These are phyloP conservation scores for Oenanthe javanica DNA, from an alignment of 140 eudicot genomes.

Conservation along the genomic window DNA sequence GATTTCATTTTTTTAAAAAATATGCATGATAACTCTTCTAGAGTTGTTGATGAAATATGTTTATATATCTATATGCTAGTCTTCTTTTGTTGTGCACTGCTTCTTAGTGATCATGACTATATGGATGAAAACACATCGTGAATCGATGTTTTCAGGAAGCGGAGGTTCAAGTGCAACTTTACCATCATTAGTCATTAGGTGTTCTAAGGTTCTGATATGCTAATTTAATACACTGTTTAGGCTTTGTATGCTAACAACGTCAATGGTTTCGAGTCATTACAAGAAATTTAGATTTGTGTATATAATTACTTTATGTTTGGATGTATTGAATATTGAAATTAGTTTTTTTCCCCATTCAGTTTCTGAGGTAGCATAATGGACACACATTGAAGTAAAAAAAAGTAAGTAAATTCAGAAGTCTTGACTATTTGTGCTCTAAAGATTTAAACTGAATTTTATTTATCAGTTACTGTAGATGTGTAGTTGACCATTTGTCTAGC, in stretches of 20 bases:
- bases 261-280: not conserved
- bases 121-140: not conserved
- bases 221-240: not conserved
- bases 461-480: not conserved
- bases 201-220: not conserved
- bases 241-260: not conserved
- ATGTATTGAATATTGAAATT: not conserved
- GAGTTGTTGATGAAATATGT: not conserved
- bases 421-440: not conserved
- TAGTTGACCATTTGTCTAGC: not conserved
- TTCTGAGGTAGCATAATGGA: not conserved
- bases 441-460: not conserved
- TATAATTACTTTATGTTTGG: too few relatives aligned
- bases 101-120: too few relatives aligned
- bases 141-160: not conserved
- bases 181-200: not conserved
- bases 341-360: too few relatives aligned
- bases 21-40: not conserved
- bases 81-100: not conserved
- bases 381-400: not conserved
- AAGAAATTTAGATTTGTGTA: not conserved
- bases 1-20: not conserved
- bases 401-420: not conserved
- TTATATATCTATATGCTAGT: not conserved
- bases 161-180: not conserved